Percentiles rank a stretch among this genome's conserved stretches.
phyloP scores from a whole-genome alignment of 2,329 filamentous ascomycete genomes.

The Fusarium graminum region DNA sequence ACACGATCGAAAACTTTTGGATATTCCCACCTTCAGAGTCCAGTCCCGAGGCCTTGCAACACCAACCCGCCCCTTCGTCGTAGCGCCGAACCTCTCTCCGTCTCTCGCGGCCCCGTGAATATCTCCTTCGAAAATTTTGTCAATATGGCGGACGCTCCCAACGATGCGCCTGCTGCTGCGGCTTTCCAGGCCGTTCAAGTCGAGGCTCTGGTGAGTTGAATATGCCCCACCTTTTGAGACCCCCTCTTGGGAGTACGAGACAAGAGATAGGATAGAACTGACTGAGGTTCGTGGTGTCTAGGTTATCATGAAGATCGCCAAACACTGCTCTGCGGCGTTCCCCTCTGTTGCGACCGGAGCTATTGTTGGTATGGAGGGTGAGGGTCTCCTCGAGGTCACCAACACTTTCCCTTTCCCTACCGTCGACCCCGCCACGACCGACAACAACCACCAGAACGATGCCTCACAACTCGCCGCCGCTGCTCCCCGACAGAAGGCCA shows the following conservation, averaged over 20 bases:
- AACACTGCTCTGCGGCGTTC: conserved; percentile 89
- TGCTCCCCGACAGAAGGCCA: conserved; percentile 92
- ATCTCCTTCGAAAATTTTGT: conserved; percentile 43
- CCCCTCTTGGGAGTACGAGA: conserved; percentile 45
- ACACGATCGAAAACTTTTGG: conserved; percentile 57
- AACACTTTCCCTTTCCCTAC: conserved; percentile 96
- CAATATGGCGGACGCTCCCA: conserved; percentile 71
- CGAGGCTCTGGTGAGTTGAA: conserved; percentile 83
- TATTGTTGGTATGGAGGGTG: conserved; percentile 92
- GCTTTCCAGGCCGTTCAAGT: conserved; percentile 91
- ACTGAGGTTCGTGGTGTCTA: conserved; percentile 54
- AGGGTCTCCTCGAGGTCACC: conserved; percentile 86
- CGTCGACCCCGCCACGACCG: conserved; percentile 76
- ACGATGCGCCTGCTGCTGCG: conserved; percentile 63
- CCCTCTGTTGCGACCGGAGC: conserved; percentile 90
- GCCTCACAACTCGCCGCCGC: conserved; percentile 83
- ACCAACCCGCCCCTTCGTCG: conserved; percentile 48
- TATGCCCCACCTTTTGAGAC: conserved; percentile 54
- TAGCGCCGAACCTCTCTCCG: conserved; percentile 46
- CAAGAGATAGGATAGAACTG: conserved; percentile 25
- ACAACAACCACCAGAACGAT: conserved; percentile 80
- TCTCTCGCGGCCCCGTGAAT: conserved; percentile 46
- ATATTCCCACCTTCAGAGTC: conserved; percentile 56
- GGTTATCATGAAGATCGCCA: conserved; percentile 98
- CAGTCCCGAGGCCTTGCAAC: conserved; percentile 48